Conservation (phyloP, 1,284 basidiomycete genomes). For the Naganishia sp. region DNA sequence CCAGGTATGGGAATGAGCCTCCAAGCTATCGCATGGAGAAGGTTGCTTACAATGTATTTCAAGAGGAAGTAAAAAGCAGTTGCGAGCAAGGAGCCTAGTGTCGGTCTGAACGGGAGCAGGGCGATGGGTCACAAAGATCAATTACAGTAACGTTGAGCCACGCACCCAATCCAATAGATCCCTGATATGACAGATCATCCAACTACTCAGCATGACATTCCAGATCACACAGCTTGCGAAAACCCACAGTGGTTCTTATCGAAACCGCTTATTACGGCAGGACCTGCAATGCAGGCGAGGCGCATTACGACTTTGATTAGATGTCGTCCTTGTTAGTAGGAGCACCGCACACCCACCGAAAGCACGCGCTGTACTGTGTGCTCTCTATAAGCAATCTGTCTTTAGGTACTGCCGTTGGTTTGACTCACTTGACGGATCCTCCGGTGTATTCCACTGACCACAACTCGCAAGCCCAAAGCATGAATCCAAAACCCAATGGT, state of each 20-base stretch:
- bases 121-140: background rate
- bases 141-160: conserved; percentile 2
- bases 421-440: conserved; percentile 47
- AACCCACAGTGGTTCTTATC: conserved; percentile 61
- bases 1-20: background rate
- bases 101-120: conserved; percentile 57
- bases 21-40: too few relatives aligned
- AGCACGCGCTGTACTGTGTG: conserved; percentile 71
- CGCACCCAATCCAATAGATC: conserved; percentile 12
- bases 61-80: conserved; percentile 62
- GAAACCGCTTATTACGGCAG: conserved; percentile 68
- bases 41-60: conserved; percentile 58
- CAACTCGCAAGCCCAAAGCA: conserved; percentile 67
- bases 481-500: conserved; percentile 71
- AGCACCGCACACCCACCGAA: conserved; percentile 57
- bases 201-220: background rate
- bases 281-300: conserved; percentile 41
- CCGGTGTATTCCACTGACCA: conserved; percentile 53
- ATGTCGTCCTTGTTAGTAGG: too few relatives aligned
- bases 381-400: conserved; percentile 56
- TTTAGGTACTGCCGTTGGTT: too few relatives aligned
- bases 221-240: background rate
- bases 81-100: conserved; percentile 63
- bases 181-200: background rate
- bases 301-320: background rate